Base-by-base conservation (phyloP, 1,139 yeast species). In the Wickerhamomyces sp. region DNA sequence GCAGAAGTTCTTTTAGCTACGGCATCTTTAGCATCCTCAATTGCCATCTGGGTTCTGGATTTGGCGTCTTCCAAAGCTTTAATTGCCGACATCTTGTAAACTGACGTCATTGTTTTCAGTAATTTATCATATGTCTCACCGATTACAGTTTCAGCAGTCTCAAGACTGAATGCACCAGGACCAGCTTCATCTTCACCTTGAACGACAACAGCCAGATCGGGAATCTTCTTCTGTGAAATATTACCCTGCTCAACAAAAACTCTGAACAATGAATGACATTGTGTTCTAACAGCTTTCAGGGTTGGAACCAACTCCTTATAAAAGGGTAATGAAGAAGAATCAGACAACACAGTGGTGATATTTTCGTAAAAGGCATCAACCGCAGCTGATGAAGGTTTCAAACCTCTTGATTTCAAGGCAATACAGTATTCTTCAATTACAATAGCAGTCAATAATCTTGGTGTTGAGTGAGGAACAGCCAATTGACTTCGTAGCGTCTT, bases 121-220 rank as follows among this genome's bases (percentile, higher is more conserved):
- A 90, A 67, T 59, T 84, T 85, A 18, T 77, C 79, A 62, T 79
- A 89, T 7, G 81, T 78, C 43, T 83, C 89, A 43, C 71, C 70
- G 32, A 84, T 71, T 9, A 91, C 76, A 53, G 78, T 77, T 49
- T 84, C 85, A 1, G 97, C 98, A 54, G 79, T 79, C 37, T 77
- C 85, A 41, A 93, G 64, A 10, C 89, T 79, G 65, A 94, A 94
- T 0, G 98, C 98, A 55, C 84, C 91, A 1, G 96, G 91, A 1
- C 97, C 98, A 6, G 98, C 96, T 52, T 88, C 96, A 1, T 82
- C 73, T 61, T 93, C 99, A 34, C 99, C 99, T 63, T 89, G 94
- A 6, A 91, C 96, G 15, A 91, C 82, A 7, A 89, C 82, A 0
- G 99, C 95, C 33, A 94, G 66, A 48, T 81, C 86, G 0, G 97